A percentile compares a stretch with the other conserved stretches of the same genome.
These are phyloP conservation scores for Ophiostoma perfectum DNA, from an alignment of 2,329 filamentous ascomycete species.

Conservation along the genomic window DNA sequence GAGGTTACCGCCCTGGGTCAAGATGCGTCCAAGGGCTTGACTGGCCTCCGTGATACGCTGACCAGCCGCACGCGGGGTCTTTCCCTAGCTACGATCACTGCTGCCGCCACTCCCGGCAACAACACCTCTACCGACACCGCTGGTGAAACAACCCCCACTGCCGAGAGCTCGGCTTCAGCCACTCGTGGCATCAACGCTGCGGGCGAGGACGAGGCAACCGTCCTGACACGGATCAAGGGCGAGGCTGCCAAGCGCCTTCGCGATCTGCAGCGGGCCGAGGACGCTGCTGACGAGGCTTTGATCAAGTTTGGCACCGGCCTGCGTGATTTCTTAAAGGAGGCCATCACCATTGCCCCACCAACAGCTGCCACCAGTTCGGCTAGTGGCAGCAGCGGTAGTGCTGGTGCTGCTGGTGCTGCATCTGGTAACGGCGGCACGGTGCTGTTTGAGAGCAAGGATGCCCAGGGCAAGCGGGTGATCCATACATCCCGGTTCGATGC, in stretches of 20 bases:
- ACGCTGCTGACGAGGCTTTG: slow-evolving; percentile 91
- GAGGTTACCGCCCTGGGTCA: slow-evolving; percentile 74
- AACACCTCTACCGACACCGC: slow-evolving; percentile 26
- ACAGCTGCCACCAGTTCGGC: slow-evolving; percentile 36
- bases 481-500: slow-evolving; percentile 93
- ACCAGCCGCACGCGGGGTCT: slow-evolving; percentile 69
- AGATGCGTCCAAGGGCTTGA: slow-evolving; percentile 77
- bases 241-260: slow-evolving; percentile 80
- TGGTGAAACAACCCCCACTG: slow-evolving; percentile 42
- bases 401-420: slow-evolving; percentile 28
- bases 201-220: slow-evolving; percentile 39
- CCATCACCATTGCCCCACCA: slow-evolving; percentile 79
- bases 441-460: slow-evolving; percentile 90
- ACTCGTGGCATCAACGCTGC: not conserved
- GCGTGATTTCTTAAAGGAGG: slow-evolving; percentile 82
- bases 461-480: slow-evolving; percentile 83
- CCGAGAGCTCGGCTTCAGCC: slow-evolving; percentile 28
- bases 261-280: slow-evolving; percentile 86
- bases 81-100: slow-evolving; percentile 54
- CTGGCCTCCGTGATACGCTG: slow-evolving; percentile 61
- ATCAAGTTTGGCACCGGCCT: slow-evolving; percentile 87
- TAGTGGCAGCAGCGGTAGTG: slow-evolving; percentile 29
- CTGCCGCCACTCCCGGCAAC: slow-evolving; percentile 28
- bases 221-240: slow-evolving; percentile 68
- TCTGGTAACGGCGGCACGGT: slow-evolving; percentile 45